A percentile compares a stretch with the other conserved stretches of the same genome.
phyloP scores from a whole-genome alignment of 495 filamentous ascomycete species.

The Neurospora sp. region DNA sequence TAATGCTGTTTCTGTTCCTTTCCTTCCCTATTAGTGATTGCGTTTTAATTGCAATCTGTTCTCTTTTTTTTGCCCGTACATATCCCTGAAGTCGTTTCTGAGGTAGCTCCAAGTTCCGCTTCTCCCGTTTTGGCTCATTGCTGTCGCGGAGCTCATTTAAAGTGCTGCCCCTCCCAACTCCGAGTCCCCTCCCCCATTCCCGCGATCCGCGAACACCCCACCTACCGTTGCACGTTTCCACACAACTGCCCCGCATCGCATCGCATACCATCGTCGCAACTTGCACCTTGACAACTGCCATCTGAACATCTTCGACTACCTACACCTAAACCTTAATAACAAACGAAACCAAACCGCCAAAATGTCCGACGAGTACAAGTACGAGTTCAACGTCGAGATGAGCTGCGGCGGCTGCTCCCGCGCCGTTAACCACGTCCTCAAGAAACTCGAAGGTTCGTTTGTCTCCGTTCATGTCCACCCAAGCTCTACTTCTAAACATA shows the following conservation, averaged over 20 bases:
- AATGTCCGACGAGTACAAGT: constrained; percentile 24
- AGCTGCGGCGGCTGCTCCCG: constrained; percentile 56
- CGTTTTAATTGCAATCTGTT: not conserved
- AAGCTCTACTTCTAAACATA: not conserved
- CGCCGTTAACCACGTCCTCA: constrained; percentile 81
- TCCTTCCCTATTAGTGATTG: not conserved
- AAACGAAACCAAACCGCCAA: constrained; percentile 9
- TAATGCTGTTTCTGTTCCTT: not conserved
- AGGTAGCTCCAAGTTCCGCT: not conserved
- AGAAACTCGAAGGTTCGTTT: constrained; percentile 73
- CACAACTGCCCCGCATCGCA: not conserved
- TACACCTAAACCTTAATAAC: not conserved
- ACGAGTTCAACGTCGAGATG: constrained; percentile 60
- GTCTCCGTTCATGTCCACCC: not conserved
- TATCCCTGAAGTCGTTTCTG: not conserved
- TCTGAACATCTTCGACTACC: not conserved
- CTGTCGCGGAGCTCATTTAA: not conserved
- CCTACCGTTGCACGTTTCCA: not conserved
- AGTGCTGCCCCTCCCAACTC: not conserved
- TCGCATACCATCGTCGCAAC: not conserved
- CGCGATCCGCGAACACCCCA: not conserved
- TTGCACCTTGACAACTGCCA: not conserved
- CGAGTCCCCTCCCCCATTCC: not conserved
- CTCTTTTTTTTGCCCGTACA: not conserved
- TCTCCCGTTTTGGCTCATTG: not conserved